phyloP scores from a whole-genome alignment of 2,329 filamentous ascomycete species.

The Monosporascus sp. region DNA sequence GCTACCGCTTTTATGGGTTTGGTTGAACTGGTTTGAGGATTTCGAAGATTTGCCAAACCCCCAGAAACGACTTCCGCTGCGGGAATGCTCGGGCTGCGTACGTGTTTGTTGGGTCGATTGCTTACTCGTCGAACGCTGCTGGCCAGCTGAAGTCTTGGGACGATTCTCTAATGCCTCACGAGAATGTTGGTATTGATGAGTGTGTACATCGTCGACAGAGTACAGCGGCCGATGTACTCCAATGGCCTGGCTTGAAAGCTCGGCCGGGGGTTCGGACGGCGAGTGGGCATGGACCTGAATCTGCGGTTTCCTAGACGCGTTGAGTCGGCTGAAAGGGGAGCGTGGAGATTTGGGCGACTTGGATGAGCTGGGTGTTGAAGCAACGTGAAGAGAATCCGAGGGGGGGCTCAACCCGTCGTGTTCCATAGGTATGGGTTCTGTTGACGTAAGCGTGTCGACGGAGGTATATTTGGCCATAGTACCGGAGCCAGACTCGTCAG shows the following conservation, averaged over 20 bases:
- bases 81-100: constrained; percentile 19
- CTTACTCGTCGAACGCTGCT: constrained; percentile 14
- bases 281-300: constrained; percentile 3
- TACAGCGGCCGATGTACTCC: constrained; percentile 14
- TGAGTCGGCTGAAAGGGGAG: constrained; percentile 28
- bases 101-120: constrained; percentile 9
- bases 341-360: constrained; percentile 27
- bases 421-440: background rate
- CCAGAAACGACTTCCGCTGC: constrained; percentile 29
- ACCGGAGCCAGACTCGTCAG: constrained; percentile 27
- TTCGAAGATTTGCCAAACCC: constrained; percentile 24
- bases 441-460: background rate
- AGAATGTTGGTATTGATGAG: constrained; percentile 14
- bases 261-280: background rate
- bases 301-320: constrained; percentile 19
- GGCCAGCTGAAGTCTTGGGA: constrained; percentile 14
- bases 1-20: constrained; percentile 16
- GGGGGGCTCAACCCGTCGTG: background rate
- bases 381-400: constrained; percentile 16
- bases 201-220: constrained; percentile 20
- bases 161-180: constrained; percentile 12
- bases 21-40: constrained; percentile 20
- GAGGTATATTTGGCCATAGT: background rate
- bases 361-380: constrained; percentile 20
- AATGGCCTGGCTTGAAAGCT: constrained; percentile 6